phyloP scores from a whole-genome alignment of 2,329 filamentous ascomycete species.

The Ophiostoma perfectum region DNA sequence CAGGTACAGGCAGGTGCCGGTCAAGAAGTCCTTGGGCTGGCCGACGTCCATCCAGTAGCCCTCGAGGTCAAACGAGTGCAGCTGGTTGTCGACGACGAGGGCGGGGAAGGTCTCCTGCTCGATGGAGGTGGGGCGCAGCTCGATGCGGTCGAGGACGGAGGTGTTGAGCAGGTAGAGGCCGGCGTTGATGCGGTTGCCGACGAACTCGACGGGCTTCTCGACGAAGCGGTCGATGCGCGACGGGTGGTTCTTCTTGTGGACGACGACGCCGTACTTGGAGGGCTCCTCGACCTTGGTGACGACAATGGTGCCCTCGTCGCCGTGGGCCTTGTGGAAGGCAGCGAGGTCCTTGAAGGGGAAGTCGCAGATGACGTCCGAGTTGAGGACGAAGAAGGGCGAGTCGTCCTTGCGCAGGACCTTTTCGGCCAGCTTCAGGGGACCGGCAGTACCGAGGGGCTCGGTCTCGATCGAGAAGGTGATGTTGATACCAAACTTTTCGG shows the following conservation, averaged over 20 bases:
- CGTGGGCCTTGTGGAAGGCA: slow-evolving; percentile 87
- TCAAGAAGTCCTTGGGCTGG: slow-evolving; percentile 97
- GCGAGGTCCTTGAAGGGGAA: slow-evolving; percentile 89
- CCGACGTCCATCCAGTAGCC: slow-evolving; percentile 99
- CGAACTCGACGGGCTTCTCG: slow-evolving; percentile 98
- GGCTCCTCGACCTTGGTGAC: slow-evolving; percentile 99
- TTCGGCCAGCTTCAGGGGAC: slow-evolving; percentile 92
- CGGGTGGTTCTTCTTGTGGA: slow-evolving; percentile 88
- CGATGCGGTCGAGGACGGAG: slow-evolving; percentile 82
- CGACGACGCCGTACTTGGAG: slow-evolving; percentile 96
- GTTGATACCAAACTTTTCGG: slow-evolving; percentile 84
- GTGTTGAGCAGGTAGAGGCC: slow-evolving; percentile 98
- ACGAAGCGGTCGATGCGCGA: slow-evolving; percentile 97
- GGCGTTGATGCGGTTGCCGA: slow-evolving; percentile 97
- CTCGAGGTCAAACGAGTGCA: slow-evolving; percentile 94
- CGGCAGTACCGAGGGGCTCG: slow-evolving; percentile 90
- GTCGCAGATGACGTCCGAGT: slow-evolving; percentile 97
- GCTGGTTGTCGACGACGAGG: slow-evolving; percentile 79
- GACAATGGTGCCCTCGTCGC: slow-evolving; percentile 93
- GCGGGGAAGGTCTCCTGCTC: slow-evolving; percentile 98
- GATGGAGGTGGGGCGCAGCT: slow-evolving; percentile 92
- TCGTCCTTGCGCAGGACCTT: slow-evolving; percentile 89
- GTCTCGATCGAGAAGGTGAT: slow-evolving; percentile 97
- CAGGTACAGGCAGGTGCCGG: slow-evolving; percentile 92
- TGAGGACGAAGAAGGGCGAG: slow-evolving; percentile 93